Evolutionary conservation across 2,329 filamentous ascomycete species (phyloP).

Genomic region (Ophiosphaerella korrae): DNA sequence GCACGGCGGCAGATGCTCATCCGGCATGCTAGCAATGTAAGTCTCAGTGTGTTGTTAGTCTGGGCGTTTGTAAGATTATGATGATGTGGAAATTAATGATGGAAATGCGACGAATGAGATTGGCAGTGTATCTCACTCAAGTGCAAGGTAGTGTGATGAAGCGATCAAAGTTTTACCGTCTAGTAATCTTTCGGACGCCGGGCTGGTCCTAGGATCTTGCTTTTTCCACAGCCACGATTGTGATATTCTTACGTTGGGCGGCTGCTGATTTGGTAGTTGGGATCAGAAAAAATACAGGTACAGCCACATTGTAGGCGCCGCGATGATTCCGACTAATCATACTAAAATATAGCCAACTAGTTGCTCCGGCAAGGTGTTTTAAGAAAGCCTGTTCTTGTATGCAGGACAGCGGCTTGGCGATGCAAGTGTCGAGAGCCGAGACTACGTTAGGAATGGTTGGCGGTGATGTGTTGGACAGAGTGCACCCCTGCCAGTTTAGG

Average conservation of each 20-base stretch:
- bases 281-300: slow-evolving; percentile 1
- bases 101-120: slow-evolving; percentile 3
- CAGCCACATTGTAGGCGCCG: slow-evolving; percentile 2
- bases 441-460: slow-evolving; percentile 1
- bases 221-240: slow-evolving; percentile 1
- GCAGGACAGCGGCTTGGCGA: slow-evolving; percentile 1
- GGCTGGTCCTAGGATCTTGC: not conserved
- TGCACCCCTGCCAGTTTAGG: slow-evolving; percentile 1
- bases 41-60: slow-evolving; percentile 1
- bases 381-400: slow-evolving; percentile 1
- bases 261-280: not conserved
- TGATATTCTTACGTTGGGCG: slow-evolving; percentile 1
- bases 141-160: not conserved
- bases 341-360: no score
- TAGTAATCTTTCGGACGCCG: slow-evolving; percentile 4
- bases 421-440: not conserved
- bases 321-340: not conserved
- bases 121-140: not conserved
- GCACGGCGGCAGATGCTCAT: not conserved
- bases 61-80: not conserved
- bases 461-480: slow-evolving; percentile 5
- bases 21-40: not conserved
- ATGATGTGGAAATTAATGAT: slow-evolving; percentile 7
- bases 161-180: not conserved
- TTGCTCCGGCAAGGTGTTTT: not conserved